These are phyloP conservation scores for Parachlorella kessleri DNA, from an alignment of 139 green algal species.

Conservation along the genomic window DNA sequence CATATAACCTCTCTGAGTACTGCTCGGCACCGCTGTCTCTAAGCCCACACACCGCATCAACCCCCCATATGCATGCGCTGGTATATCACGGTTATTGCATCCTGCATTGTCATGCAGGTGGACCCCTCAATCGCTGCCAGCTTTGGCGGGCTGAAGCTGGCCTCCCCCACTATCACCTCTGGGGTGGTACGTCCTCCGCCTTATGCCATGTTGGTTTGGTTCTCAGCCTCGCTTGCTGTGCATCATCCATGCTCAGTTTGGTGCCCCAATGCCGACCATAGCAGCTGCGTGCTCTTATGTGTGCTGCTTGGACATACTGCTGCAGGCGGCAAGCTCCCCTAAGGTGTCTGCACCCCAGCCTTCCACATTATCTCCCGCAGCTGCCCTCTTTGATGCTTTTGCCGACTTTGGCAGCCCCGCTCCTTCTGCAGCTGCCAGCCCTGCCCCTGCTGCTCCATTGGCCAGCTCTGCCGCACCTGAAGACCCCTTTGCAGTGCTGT, in stretches of 20 bases:
- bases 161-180: background rate
- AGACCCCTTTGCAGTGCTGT: background rate
- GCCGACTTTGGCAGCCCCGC: background rate
- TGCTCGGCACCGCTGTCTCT: no score
- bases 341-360: background rate
- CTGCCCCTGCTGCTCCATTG: background rate
- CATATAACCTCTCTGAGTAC: no score
- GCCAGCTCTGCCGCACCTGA: background rate
- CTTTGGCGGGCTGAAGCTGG: background rate
- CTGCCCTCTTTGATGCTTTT: background rate
- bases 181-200: no score
- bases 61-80: no score
- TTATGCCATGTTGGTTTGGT: background rate
- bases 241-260: background rate
- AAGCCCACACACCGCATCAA: no score
- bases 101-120: background rate
- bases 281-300: background rate
- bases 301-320: background rate
- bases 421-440: background rate
- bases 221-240: background rate
- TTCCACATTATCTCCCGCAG: background rate
- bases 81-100: no score
- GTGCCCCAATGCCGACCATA: background rate
- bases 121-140: conserved; percentile 8
- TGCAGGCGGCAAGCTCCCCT: background rate